Evolutionary conservation across 805 yeast species (phyloP), one percentile per base, ranked within the genome.

Genomic region (Ogataea ganodermae): DNA sequence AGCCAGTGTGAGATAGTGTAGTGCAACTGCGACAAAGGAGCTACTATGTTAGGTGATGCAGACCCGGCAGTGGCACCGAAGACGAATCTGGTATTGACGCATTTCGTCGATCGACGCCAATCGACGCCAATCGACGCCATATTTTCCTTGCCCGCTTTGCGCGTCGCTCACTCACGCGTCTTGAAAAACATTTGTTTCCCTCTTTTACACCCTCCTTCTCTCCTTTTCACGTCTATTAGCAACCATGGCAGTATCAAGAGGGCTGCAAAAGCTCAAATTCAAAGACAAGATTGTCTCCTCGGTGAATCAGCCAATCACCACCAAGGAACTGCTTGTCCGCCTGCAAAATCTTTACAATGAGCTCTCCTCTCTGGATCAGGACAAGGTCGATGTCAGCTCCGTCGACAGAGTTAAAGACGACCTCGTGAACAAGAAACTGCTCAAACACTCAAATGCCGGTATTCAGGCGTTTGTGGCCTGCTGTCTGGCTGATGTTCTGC

Each of bases 381-480:
- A 81, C 26, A 65, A 67, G 17, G 74, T 76, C 20, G 80, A 84
- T 40, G 52, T 79, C 1, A 53, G 57, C 9, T 68, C 80, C 0
- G 58, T 83, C 7, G 73, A 75, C 21, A 47, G 53, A 2, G 69
- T 83, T 13, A 78, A 79, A 45, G 66, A 63, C 21, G 83, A 80
- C 37, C 68, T 89, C 30, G 70, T 79, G 13, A 79, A 78, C 56
- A 76, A 74, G 48, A 87, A 84, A 55, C 67, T 88, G 12, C 50
- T 86, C 2, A 71, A 68, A 28, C 84, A 83, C 58, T 73, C 79
- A 41, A 89, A 88, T 59, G 49, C 62, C 3, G 94, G 92, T 4
- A 81, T 90, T 6, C 85, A 82, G 53, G 80, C 91, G 0, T 79
- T 73, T 48, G 77, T 77, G 1, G 82, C 94, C 6, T 84, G 95